These are phyloP conservation scores for Cymbopogon citratus DNA, from an alignment of 176 grass and related monocot species.

Conservation along the genomic window DNA sequence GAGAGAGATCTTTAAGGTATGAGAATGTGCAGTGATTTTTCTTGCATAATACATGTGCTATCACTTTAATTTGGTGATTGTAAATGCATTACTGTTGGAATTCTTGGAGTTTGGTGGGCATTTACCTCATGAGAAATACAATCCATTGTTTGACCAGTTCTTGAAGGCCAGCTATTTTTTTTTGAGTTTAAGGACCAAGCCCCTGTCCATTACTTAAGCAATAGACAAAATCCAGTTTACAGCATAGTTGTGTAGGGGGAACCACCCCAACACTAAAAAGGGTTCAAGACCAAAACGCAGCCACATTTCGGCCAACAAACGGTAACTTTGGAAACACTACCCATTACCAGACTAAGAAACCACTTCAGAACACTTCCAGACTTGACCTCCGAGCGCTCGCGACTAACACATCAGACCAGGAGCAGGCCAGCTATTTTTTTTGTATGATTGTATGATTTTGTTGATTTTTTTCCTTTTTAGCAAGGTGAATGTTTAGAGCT, in stretches of 20 bases:
- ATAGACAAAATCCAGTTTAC: no score
- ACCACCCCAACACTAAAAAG: no score
- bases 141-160: not conserved
- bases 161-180: not conserved
- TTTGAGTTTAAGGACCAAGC: no score
- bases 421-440: not conserved
- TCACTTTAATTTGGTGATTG: not conserved
- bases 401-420: no score
- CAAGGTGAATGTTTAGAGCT: not conserved
- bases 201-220: no score
- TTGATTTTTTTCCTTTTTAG: not conserved
- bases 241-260: no score
- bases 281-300: no score
- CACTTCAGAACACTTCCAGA: no score
- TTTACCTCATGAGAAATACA: not conserved
- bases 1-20: constrained; percentile 76
- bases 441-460: not conserved
- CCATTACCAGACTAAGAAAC: no score
- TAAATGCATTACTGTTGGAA: constrained; percentile 13
- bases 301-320: no score
- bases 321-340: no score
- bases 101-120: not conserved
- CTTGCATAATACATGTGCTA: not conserved
- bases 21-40: not conserved
- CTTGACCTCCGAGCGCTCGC: no score